These are phyloP conservation scores for Diutina siamensis DNA, from an alignment of 1,139 yeast genomes.

Conservation along the genomic window DNA sequence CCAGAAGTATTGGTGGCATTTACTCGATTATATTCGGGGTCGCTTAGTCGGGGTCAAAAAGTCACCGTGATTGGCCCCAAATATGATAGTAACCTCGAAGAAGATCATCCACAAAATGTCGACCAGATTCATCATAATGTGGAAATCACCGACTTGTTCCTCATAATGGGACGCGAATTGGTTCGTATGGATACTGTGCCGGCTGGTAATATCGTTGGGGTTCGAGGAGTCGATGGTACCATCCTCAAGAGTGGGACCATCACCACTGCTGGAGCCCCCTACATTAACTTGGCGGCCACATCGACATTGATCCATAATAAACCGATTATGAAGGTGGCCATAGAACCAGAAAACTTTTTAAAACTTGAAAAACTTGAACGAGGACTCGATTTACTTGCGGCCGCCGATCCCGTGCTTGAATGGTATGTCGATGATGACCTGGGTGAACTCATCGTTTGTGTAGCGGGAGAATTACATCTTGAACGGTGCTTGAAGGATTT, in stretches of 20 bases:
- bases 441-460: conserved; percentile 84
- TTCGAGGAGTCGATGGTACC: conserved; percentile 78
- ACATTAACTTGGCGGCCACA: conserved; percentile 57
- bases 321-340: conserved; percentile 88
- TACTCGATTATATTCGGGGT: conserved; percentile 82
- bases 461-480: conserved; percentile 92
- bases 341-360: conserved; percentile 84
- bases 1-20: conserved; percentile 73
- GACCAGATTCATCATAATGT: conserved; percentile 36
- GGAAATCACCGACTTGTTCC: conserved; percentile 54
- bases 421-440: conserved; percentile 70
- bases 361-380: conserved; percentile 63
- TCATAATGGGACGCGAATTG: conserved; percentile 89
- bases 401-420: conserved; percentile 90
- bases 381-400: conserved; percentile 69
- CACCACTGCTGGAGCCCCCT: conserved; percentile 35
- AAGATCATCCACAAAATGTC: conserved; percentile 25
- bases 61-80: conserved; percentile 77
- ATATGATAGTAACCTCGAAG: conserved; percentile 62
- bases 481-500: conserved; percentile 86
- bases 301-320: conserved; percentile 46
- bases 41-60: conserved; percentile 61
- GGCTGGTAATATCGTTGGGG: conserved; percentile 92
- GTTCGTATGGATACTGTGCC: conserved; percentile 72
- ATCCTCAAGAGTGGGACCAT: conserved; percentile 83